Evolutionary conservation across 2,329 filamentous ascomycete species (phyloP).

Genomic region (Diaporthe ampelina): DNA sequence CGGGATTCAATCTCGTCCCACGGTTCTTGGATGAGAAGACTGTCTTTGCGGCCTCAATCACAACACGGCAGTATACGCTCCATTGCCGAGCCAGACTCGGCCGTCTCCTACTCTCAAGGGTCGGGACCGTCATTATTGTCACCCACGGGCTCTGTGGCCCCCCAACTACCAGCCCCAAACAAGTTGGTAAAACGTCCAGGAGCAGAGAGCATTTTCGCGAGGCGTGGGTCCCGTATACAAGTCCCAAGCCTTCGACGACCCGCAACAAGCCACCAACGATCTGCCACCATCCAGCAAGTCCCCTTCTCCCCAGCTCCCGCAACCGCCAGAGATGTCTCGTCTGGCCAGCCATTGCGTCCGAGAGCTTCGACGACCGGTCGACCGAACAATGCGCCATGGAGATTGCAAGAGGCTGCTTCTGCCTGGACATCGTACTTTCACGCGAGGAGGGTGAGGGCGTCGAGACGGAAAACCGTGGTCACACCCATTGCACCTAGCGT

Average conservation of each 20-base stretch:
- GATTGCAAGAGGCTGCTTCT: constrained; percentile 43
- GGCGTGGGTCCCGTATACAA: constrained; percentile 70
- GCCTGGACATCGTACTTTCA: constrained; percentile 73
- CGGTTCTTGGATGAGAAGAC: constrained; percentile 79
- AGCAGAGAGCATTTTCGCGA: constrained; percentile 48
- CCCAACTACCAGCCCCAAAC: constrained; percentile 71
- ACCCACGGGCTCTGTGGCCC: constrained; percentile 53
- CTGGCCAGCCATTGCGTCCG: constrained; percentile 52
- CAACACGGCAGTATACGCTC: constrained; percentile 75
- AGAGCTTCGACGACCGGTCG: constrained; percentile 42
- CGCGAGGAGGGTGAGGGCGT: constrained; percentile 51
- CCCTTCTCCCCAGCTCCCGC: constrained; percentile 42
- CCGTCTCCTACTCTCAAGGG: constrained; percentile 74
- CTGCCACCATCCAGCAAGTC: constrained; percentile 75
- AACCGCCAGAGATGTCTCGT: constrained; percentile 46
- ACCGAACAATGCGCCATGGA: constrained; percentile 40
- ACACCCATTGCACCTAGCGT: constrained; percentile 34
- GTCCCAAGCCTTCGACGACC: constrained; percentile 78
- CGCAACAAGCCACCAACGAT: constrained; percentile 84
- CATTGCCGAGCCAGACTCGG: constrained; percentile 73
- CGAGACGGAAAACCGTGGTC: constrained; percentile 45
- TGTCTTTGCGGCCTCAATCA: constrained; percentile 76
- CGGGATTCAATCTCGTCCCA: constrained; percentile 73
- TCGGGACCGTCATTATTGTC: constrained; percentile 76
- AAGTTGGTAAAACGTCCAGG: constrained; percentile 81